These are phyloP conservation scores for Gliomastix tumulicola DNA, from an alignment of 2,329 filamentous ascomycete genomes.

Conservation along the genomic window DNA sequence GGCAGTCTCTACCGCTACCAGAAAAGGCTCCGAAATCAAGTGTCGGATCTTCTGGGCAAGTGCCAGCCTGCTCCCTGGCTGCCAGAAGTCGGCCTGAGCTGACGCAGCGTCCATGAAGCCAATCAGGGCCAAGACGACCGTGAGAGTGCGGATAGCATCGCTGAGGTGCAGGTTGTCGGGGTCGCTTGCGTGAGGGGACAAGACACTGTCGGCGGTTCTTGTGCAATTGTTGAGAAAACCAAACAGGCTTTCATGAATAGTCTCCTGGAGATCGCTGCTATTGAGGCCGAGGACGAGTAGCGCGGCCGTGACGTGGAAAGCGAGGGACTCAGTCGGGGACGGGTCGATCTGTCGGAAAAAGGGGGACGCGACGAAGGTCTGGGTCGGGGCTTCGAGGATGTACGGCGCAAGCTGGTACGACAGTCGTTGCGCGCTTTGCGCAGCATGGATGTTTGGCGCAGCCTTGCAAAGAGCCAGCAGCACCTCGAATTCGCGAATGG, in stretches of 20 bases:
- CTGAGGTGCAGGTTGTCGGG: constrained; percentile 54
- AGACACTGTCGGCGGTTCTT: constrained; percentile 48
- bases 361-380: constrained; percentile 72
- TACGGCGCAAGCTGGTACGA: constrained; percentile 77
- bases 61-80: constrained; percentile 61
- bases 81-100: constrained; percentile 76
- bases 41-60: constrained; percentile 65
- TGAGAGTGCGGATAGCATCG: constrained; percentile 63
- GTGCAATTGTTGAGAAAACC: constrained; percentile 68
- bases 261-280: constrained; percentile 61
- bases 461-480: constrained; percentile 88
- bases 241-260: constrained; percentile 59
- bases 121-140: constrained; percentile 75
- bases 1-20: constrained; percentile 81
- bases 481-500: constrained; percentile 84
- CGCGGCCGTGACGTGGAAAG: constrained; percentile 71
- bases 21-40: constrained; percentile 76
- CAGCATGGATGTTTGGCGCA: constrained; percentile 64
- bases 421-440: constrained; percentile 69
- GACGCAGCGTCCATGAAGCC: constrained; percentile 84
- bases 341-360: constrained; percentile 78
- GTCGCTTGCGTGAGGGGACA: constrained; percentile 45
- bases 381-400: constrained; percentile 75
- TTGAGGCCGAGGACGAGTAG: constrained; percentile 74
- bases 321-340: constrained; percentile 80